These are phyloP conservation scores for Eimeria acervulina DNA, from an alignment of 169 alveolate genomes.

Conservation along the genomic window DNA sequence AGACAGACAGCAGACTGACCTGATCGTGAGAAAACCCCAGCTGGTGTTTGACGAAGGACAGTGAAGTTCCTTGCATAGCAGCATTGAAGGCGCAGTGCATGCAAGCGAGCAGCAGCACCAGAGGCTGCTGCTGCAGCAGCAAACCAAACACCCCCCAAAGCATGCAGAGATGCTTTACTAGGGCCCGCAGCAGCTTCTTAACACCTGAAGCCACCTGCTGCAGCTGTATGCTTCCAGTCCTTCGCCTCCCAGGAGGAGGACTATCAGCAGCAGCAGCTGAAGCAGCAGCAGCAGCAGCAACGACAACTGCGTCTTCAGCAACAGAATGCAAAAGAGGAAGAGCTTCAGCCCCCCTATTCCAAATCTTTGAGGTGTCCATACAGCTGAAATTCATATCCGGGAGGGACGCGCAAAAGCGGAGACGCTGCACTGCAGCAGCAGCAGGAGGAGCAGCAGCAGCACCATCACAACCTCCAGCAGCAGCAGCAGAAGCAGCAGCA, in stretches of 20 bases:
- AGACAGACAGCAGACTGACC: not conserved
- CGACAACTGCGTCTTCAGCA: not conserved
- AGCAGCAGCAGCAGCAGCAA: conserved; percentile 45
- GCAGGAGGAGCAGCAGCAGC: no score
- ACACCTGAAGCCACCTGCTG: conserved; percentile 34
- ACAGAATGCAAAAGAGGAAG: not conserved
- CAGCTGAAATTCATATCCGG: conserved; percentile 1
- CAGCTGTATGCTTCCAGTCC: not conserved
- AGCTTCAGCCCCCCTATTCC: not conserved
- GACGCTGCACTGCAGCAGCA: not conserved
- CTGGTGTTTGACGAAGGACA: conserved; percentile 44
- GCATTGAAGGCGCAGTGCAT: conserved; percentile 51
- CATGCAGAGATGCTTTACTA: not conserved
- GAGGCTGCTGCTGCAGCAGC: conserved; percentile 70
- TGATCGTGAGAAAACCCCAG: conserved; percentile 42
- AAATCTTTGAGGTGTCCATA: not conserved
- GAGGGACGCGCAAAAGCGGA: conserved; percentile 32
- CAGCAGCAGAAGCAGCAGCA: not conserved
- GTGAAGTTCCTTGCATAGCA: conserved; percentile 41
- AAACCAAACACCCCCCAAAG: not conserved
- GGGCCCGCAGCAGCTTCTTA: not conserved
- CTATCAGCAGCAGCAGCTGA: not conserved
- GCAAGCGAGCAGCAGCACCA: conserved; percentile 50
- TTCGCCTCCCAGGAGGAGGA: not conserved
- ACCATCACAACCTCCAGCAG: no score